Base-by-base conservation (phyloP, 2,329 filamentous ascomycete genomes). In the Calonectria fujianensis region DNA sequence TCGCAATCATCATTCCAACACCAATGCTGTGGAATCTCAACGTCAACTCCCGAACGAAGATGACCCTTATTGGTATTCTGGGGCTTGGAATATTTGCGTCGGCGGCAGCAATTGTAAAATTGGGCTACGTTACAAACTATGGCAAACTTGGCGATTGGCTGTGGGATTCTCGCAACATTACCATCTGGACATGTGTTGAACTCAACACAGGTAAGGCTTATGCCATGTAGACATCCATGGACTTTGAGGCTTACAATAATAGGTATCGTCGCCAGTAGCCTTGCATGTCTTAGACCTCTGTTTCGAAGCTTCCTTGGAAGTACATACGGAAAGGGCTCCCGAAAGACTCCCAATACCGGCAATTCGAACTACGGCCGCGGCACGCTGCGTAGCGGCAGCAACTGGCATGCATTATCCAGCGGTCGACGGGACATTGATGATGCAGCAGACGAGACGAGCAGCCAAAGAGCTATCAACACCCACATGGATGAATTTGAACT, bases 161-260 rank as follows among this genome's bases (percentile, higher is more conserved):
- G 0, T 88, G 87, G 87, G 86, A 87, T 73, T 86, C 82, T 2
- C 83, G 86, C 35, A 84, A 88, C 77, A 84, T 91, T 1, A 89
- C 87, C 14, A 86, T 89, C 71, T 89, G 88, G 87, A 85, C 85
- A 5, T 83, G 86, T 1, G 76, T 82, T 69, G 85, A 85, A 73
- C 82, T 79, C 74, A 86, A 86, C 71, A 77, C 41, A n/a, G 41
- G 41, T 48, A n/a, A 11, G 41, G 41, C 20, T 45, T 9, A 4
- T n/a, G n/a, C 16, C 18, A n/a, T 48, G 2, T 3, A 48, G 4
- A 48, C 3, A 4, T 20, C 9, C 18, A 3, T 48, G 7, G 2
- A 48, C 41, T 20, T 48, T 20, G 20, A 48, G 5, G 41, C 41
- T 48, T 10, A 48, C 41, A n/a, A n/a, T 48, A n/a, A 48, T 83